phyloP scores from a whole-genome alignment of 2,329 filamentous ascomycete species.

The Calycina herbarum region DNA sequence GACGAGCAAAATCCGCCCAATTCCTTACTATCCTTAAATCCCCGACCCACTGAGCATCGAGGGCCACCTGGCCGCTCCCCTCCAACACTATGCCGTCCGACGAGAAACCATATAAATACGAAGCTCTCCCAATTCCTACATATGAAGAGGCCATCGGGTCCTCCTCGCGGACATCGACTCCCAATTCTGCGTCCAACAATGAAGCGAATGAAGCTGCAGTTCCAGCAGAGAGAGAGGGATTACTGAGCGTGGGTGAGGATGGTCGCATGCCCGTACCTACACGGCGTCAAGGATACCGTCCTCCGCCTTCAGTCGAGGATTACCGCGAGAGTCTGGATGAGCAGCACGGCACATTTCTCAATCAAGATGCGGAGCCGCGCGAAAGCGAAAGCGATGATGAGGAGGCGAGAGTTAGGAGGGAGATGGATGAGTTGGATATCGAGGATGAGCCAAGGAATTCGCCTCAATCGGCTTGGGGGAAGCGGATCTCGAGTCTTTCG shows the following conservation, averaged over 20 bases:
- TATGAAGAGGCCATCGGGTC: constrained; percentile 78
- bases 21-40: not conserved
- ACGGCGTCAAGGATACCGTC: constrained; percentile 64
- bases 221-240: constrained; percentile 74
- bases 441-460: constrained; percentile 62
- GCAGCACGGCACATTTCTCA: constrained; percentile 46
- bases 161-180: constrained; percentile 60
- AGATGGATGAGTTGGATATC: constrained; percentile 88
- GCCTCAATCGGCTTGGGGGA: constrained; percentile 36
- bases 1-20: constrained; percentile 16
- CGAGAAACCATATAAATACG: constrained; percentile 57
- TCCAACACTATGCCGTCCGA: constrained; percentile 41
- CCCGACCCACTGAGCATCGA: constrained; percentile 2
- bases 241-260: constrained; percentile 58
- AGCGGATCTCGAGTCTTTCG: constrained; percentile 39
- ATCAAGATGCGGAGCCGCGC: constrained; percentile 52
- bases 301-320: constrained; percentile 80
- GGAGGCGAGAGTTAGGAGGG: constrained; percentile 67
- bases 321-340: constrained; percentile 30
- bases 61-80: constrained; percentile 11
- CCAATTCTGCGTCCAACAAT: constrained; percentile 53
- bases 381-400: constrained; percentile 50
- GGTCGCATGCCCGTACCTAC: constrained; percentile 41
- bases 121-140: constrained; percentile 63
- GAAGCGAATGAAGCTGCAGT: constrained; percentile 55